Base-by-base conservation (phyloP, 139 green algal genomes). In the Nannochloris sp. region DNA sequence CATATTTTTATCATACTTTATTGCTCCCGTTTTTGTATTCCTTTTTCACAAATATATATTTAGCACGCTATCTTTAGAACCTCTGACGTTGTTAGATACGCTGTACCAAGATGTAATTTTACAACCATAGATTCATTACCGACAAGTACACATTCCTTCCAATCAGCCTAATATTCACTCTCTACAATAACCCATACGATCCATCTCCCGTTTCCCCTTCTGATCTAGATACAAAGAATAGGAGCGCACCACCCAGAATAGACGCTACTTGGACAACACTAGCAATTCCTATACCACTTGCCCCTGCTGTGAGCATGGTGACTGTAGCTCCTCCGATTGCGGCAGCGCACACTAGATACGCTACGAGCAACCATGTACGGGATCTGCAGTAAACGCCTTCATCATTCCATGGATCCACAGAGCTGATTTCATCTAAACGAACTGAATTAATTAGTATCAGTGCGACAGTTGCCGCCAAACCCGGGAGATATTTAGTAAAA, bases 381-480 rank as follows among this genome's bases (percentile, higher is more conserved):
- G 72, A 77, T 27, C 84, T 70, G 70, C 75, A 84, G 48, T 74
- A 86, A 24, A 60, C 13, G 13, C 4, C 57, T 4, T 70, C 66
- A 59, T 76, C 65, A 55, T 46, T 15, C 10, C 10, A 73, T 64
- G 8, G 37, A 24, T 46, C 74, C 66, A 65, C 53, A 70, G 4
- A 45, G 35, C 36, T 13, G 14, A 54, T 5, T 36, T 57, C 30
- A 34, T n/a, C 57, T n/a, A 79, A 72, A 32, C 85, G 69, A 27
- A 97, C 85, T 24, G 64, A 74, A 67, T 95, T 96, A 57, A 95
- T 96, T 83, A 97, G 93, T 23, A 96, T 34, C 1, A 95, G 79
- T 6, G 89, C 88, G 4, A 97, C 23, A 0, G 84, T 90, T 7
- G 90, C 90, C 1, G 93, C 75, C 36, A 95, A 79, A 37, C 90